phyloP scores from a whole-genome alignment of 768 basidiomycete genomes.

The Asterophora parasitica region DNA sequence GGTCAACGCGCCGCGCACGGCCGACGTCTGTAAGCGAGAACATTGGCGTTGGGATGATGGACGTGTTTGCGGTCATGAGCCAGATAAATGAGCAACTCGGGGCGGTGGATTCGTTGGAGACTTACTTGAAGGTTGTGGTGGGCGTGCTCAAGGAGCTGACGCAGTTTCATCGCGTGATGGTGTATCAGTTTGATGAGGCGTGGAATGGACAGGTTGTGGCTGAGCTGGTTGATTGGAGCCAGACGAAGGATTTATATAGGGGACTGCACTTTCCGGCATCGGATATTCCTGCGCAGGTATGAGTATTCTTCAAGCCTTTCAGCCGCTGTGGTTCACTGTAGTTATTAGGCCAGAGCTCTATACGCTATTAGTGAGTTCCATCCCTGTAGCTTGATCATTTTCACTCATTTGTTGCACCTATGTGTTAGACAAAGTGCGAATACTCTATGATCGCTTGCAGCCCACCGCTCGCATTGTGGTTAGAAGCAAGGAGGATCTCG shows the following conservation, averaged over 20 bases:
- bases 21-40: slow-evolving; percentile 8
- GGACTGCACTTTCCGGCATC: slow-evolving; percentile 68
- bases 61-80: slow-evolving; percentile 71
- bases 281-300: slow-evolving; percentile 65
- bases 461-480: slow-evolving; percentile 71
- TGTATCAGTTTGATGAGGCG: slow-evolving; percentile 79
- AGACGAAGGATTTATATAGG: slow-evolving; percentile 67
- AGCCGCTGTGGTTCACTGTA: neutral
- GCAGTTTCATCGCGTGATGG: slow-evolving; percentile 75
- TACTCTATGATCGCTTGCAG: slow-evolving; percentile 71
- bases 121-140: slow-evolving; percentile 68
- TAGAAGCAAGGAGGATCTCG: slow-evolving; percentile 56
- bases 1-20: slow-evolving; percentile 14
- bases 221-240: slow-evolving; percentile 75
- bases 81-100: slow-evolving; percentile 81
- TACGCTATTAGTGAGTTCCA: slow-evolving; percentile 56
- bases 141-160: slow-evolving; percentile 73
- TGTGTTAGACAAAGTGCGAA: slow-evolving; percentile 64
- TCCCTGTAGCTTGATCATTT: neutral
- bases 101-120: slow-evolving; percentile 56
- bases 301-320: slow-evolving; percentile 12
- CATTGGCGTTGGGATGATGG: slow-evolving; percentile 60
- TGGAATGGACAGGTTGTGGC: slow-evolving; percentile 79
- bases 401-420: neutral
- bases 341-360: slow-evolving; percentile 51